phyloP scores from a whole-genome alignment of 352 stramenopile species.

The Hyaloperonospora arabidopsidis region DNA sequence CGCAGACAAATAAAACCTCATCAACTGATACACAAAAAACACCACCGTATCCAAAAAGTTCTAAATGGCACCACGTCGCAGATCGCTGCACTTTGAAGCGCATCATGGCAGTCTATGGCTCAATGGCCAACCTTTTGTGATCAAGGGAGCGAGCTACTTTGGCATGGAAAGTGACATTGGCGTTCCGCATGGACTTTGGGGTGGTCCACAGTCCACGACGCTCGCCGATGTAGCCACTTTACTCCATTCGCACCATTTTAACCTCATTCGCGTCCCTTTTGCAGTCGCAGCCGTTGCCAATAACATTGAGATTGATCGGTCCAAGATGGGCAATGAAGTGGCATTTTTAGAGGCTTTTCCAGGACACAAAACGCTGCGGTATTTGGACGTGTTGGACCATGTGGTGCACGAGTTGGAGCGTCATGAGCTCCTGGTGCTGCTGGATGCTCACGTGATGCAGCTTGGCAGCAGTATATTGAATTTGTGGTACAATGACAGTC shows the following conservation, averaged over 20 bases:
- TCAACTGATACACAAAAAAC: too few species aligned
- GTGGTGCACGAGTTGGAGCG: slow-evolving; percentile 26
- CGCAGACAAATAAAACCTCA: too few species aligned
- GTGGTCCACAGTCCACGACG: slow-evolving; percentile 42
- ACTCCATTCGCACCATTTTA: slow-evolving; percentile 37
- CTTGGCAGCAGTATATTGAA: slow-evolving; percentile 28
- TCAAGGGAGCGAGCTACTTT: slow-evolving; percentile 60
- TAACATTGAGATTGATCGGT: slow-evolving; percentile 31
- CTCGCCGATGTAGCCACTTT: slow-evolving; percentile 30
- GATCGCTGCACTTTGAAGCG: slow-evolving; percentile 27
- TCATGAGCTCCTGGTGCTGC: slow-evolving; percentile 34
- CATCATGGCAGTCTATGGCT: slow-evolving; percentile 30
- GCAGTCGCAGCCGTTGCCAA: slow-evolving; percentile 34
- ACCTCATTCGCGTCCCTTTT: slow-evolving; percentile 44
- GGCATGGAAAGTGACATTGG: slow-evolving; percentile 57
- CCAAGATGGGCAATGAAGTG: slow-evolving; percentile 40
- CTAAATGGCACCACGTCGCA: slow-evolving; percentile 1
- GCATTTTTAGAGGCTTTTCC: slow-evolving; percentile 25
- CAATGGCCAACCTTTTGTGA: slow-evolving; percentile 25
- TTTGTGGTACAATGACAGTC: slow-evolving; percentile 37
- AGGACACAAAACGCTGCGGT: slow-evolving; percentile 23
- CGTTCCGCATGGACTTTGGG: slow-evolving; percentile 54
- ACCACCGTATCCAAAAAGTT: too few species aligned
- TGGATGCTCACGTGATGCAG: slow-evolving; percentile 46
- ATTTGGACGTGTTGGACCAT: slow-evolving; percentile 51